Conservation (phyloP, 2,329 filamentous ascomycete species). For the Gremmenia infestans region DNA sequence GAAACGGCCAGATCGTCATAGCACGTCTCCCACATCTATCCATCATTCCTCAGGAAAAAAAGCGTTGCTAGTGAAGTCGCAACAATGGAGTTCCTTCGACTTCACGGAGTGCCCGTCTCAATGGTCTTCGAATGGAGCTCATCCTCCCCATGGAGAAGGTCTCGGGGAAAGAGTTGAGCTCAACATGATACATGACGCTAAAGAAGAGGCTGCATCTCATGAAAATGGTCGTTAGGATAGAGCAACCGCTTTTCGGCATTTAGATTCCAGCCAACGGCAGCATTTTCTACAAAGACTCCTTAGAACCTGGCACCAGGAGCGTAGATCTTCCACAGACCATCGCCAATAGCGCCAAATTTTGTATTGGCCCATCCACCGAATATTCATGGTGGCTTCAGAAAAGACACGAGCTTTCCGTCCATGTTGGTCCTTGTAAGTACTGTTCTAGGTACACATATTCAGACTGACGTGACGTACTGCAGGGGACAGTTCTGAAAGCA, state of each 20-base stretch:
- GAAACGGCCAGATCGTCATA: slow-evolving; percentile 23
- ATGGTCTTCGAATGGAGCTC: slow-evolving; percentile 30
- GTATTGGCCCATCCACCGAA: slow-evolving; percentile 19
- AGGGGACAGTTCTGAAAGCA: slow-evolving; percentile 15
- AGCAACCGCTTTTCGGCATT: slow-evolving; percentile 15
- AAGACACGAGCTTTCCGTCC: slow-evolving; percentile 14
- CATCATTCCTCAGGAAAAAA: slow-evolving; percentile 10
- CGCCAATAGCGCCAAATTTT: slow-evolving; percentile 10
- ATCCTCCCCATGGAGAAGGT: slow-evolving; percentile 35
- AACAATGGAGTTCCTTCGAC: slow-evolving; percentile 23
- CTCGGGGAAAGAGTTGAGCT: slow-evolving; percentile 27
- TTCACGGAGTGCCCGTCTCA: slow-evolving; percentile 22
- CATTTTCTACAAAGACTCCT: slow-evolving; percentile 18
- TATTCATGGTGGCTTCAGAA: slow-evolving; percentile 21
- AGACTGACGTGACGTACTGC: slow-evolving; percentile 5
- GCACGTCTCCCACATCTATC: slow-evolving; percentile 19
- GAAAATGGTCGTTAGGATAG: slow-evolving; percentile 17
- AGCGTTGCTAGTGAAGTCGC: slow-evolving; percentile 21
- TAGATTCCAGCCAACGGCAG: slow-evolving; percentile 18
- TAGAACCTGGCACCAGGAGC: slow-evolving; percentile 12
- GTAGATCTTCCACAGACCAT: slow-evolving; percentile 15
- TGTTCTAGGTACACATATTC: not conserved
- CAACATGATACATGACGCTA: slow-evolving; percentile 24
- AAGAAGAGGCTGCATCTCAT: slow-evolving; percentile 17
- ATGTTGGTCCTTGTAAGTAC: slow-evolving; percentile 17